A percentile compares a stretch with the other conserved stretches of the same genome.
These are phyloP conservation scores for Amaranthus hypochondriacus DNA, from an alignment of 148 eudicot genomes.

Conservation along the genomic window DNA sequence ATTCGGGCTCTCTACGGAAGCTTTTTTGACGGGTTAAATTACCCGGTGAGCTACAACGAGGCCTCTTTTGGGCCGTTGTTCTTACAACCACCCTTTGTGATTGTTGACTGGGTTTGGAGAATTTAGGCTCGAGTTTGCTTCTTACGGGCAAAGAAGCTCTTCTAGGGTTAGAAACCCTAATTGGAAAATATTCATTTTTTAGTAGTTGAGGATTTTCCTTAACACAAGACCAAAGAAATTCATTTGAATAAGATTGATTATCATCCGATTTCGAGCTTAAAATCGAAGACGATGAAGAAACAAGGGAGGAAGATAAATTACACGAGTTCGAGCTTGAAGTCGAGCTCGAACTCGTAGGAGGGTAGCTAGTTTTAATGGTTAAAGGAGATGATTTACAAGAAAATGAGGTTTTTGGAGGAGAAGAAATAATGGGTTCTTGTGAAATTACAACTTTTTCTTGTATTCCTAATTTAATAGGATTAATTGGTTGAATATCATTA, in stretches of 20 bases:
- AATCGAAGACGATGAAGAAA: conserved; percentile 27
- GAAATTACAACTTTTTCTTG: conserved; percentile 74
- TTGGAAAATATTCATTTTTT: conserved; percentile 24
- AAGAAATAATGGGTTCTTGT: conserved; percentile 32
- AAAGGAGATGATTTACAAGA: conserved; percentile 28
- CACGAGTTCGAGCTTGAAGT: conserved; percentile 27
- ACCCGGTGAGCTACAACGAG: conserved; percentile 53
- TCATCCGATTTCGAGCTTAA: conserved; percentile 31
- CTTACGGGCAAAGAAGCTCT: conserved; percentile 16
- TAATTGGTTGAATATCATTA: background rate
- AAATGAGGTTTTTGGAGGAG: conserved; percentile 20
- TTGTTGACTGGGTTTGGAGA: conserved; percentile 14
- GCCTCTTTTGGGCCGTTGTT: conserved; percentile 43
- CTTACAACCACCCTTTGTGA: conserved; percentile 7
- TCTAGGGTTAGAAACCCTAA: conserved; percentile 7
- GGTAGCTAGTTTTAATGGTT: conserved; percentile 25
- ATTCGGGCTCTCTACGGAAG: conserved; percentile 45
- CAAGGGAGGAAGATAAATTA: conserved; percentile 35
- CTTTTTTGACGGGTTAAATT: conserved; percentile 64
- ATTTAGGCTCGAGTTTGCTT: conserved; percentile 11
- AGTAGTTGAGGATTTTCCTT: conserved; percentile 48
- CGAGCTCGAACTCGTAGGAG: conserved; percentile 24
- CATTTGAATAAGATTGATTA: conserved; percentile 41
- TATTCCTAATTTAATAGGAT: conserved; percentile 13
- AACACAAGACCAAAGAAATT: conserved; percentile 44